Conservation (phyloP, 1,139 yeast genomes). For the Pichia sp. region DNA sequence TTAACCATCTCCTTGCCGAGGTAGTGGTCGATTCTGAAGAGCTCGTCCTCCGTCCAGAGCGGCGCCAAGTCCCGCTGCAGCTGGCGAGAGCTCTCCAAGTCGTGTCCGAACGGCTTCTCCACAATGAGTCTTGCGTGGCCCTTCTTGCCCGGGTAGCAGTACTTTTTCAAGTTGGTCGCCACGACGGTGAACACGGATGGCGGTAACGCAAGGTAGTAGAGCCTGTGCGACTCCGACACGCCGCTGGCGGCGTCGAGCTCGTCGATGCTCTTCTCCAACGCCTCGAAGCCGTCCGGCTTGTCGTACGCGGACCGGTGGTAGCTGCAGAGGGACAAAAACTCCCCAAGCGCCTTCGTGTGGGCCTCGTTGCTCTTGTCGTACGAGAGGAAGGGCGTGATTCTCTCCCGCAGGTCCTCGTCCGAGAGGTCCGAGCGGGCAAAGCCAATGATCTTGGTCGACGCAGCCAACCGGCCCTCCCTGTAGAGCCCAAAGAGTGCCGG, state of each 20-base stretch:
- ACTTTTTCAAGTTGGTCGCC: constrained; percentile 64
- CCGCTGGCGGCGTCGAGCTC: constrained; percentile 50
- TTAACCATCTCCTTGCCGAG: constrained; percentile 98
- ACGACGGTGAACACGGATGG: constrained; percentile 86
- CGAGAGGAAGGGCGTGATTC: constrained; percentile 67
- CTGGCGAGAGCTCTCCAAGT: constrained; percentile 69
- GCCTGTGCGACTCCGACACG: constrained; percentile 56
- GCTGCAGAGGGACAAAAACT: constrained; percentile 59
- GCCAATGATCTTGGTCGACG: constrained; percentile 71
- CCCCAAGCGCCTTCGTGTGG: constrained; percentile 41
- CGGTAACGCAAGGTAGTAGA: constrained; percentile 91
- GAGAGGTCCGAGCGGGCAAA: constrained; percentile 82
- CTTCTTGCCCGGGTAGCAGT: constrained; percentile 55
- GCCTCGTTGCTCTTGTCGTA: constrained; percentile 38
- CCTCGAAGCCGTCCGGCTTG: constrained; percentile 63
- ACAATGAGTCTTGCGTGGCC: constrained; percentile 76
- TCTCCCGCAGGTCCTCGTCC: constrained; percentile 59
- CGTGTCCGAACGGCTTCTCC: constrained; percentile 97
- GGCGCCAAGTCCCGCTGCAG: constrained; percentile 78
- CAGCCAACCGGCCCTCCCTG: constrained; percentile 77
- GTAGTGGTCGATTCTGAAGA: constrained; percentile 94
- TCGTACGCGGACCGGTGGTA: constrained; percentile 83
- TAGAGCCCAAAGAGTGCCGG: constrained; percentile 72
- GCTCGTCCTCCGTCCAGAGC: constrained; percentile 83
- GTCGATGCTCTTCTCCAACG: constrained; percentile 52